Base-by-base conservation (phyloP, 2,329 filamentous ascomycete species). In the Arthrobotrys conoides region DNA sequence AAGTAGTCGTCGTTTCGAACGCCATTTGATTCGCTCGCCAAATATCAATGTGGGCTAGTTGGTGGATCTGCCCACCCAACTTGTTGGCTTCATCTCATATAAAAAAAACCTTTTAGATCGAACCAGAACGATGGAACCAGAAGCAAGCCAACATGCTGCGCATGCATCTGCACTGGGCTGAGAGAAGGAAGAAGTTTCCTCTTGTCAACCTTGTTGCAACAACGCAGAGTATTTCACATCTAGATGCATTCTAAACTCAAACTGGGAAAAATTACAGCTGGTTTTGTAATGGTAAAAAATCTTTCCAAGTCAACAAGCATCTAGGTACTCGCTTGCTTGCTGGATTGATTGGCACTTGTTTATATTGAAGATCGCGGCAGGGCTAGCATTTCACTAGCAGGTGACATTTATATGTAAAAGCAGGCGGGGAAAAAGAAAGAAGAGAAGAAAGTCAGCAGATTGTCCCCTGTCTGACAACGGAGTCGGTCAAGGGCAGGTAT, bases 1-100 rank as follows among this genome's bases (percentile, higher is more conserved):
- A 27, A 24, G 10, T 27, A 18, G 46, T 44, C 30, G 55, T 76
- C 65, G 71, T 51, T 46, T 59, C 61, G 22, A 24, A 41, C 22
- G 61, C 33, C 12, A 36, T 63, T 41, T 71, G 73, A 77, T 77
- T 71, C 65, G 73, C 67, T 77, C 73, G 73, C 73, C 67, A 46
- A 66, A 71, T 30, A 30, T 59, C n/a, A 57, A 71, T 30, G 6
- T n/a, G 33, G 16, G 38, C 30, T 55, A 55, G 66, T 30, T 6
- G 27, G 33, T 71, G 73, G 66, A 63, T 67, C 67, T 53, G 65
- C 57, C 44, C 48, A 49, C 49, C 46, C 20, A 48, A 59, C 3
- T 61, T 61, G 70, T 73, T 73, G 70, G 70, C 38, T 73, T 67
- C 61, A 67, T 66, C 61, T 73, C 55, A 69, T 69, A 63, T 55